Base-by-base conservation (phyloP, 148 eudicot species). In the Rhododendron molle region DNA sequence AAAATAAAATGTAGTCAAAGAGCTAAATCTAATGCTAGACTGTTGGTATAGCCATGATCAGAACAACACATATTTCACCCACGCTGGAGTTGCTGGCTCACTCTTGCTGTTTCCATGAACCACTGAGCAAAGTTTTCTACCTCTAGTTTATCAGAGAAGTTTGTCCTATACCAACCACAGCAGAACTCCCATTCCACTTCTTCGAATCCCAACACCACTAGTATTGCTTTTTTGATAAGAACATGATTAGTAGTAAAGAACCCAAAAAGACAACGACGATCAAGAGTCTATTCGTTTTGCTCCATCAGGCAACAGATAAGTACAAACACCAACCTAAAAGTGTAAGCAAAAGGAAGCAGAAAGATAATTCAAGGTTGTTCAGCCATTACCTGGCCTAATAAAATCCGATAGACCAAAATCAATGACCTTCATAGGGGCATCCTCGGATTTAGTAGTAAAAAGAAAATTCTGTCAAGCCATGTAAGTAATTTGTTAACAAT, bases 361-460 rank as follows among this genome's bases (percentile, higher is more conserved):
- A 46, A 23, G 36, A 85, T 85, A 36, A 50, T 56, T 58, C 81
- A 81, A 83, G 10, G 73, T 30, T n/a, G 43, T 49, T 85, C 76
- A 69, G 76, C 32, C 82, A 81, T 87, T 91, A 94, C 99, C 99
- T 92, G 99, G 96, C 86, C 92, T 94, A 36, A 90, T 90, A 86
- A 88, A 97, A 89, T 97, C 99, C 20, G 98, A 95, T 43, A 97
- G 95, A 84, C 99, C 99, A 87, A 97, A 97, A 89, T 97, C 99
- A 80, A 97, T 97, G 38, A 95, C 86, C 93, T 97, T 97, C 94
- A 97, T 83, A 43, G 86, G 88, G 56, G 99, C 86, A 91, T 95
- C 95, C 83, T 95, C 99, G 13, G 93, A 95, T 89, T 89, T 92
- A 6, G 95, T 92, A 85, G 92, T 89, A 82, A 97, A 97, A 88